Conservation (phyloP, 2,329 filamentous ascomycete genomes). For the Colletotrichum sp. region DNA sequence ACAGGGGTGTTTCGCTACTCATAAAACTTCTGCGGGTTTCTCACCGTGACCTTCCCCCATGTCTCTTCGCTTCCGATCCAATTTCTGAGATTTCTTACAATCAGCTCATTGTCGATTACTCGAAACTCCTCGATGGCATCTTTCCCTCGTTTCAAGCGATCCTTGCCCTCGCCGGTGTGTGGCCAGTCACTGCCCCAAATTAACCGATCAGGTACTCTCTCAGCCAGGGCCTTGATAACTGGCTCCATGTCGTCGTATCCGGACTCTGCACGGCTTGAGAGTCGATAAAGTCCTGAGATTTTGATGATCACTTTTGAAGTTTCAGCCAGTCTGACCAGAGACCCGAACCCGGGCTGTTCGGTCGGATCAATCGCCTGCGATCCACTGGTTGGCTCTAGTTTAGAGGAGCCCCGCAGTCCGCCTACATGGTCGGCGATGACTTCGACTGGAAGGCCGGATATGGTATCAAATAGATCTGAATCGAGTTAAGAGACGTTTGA, state of each 20-base stretch:
- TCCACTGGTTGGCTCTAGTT: background rate
- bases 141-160: background rate
- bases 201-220: background rate
- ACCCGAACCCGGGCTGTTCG: background rate
- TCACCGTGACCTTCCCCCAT: background rate
- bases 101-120: background rate
- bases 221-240: background rate
- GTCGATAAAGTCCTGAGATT: background rate
- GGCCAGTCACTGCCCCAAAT: slow-evolving; percentile 14
- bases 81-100: background rate
- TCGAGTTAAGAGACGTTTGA: too few relatives aligned
- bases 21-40: background rate
- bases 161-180: slow-evolving; percentile 7
- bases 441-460: background rate
- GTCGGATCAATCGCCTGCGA: background rate
- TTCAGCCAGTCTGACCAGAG: background rate
- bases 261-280: background rate
- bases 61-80: background rate
- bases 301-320: background rate
- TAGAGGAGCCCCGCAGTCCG: background rate
- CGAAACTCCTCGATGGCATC: background rate
- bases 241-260: slow-evolving; percentile 3
- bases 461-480: background rate
- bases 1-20: background rate
- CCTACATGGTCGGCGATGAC: slow-evolving; percentile 9